Conservation (phyloP, 345 rosid genomes). For the Euphorbia lathyris region DNA sequence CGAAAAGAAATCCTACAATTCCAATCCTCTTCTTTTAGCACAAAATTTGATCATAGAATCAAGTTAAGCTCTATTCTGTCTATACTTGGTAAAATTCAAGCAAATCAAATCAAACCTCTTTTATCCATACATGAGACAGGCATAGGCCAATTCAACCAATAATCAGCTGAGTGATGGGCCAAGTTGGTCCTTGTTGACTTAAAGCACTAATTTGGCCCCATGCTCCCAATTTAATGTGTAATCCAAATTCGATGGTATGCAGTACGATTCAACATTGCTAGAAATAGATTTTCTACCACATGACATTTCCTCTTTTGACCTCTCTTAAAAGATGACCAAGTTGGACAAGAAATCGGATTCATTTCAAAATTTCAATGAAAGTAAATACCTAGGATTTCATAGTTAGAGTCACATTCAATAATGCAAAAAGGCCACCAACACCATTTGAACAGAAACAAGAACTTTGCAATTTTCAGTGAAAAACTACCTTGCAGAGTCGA, state of each 20-base stretch:
- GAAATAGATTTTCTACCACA: not conserved
- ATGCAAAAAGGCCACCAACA: constrained; percentile 6
- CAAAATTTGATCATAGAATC: not conserved
- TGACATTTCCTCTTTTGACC: not conserved
- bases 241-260: no score
- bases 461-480: not conserved
- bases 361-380: not conserved
- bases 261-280: not conserved
- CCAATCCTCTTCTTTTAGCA: constrained; percentile 3
- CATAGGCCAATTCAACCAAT: not conserved
- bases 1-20: constrained; percentile 71
- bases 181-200: not conserved
- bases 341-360: not conserved
- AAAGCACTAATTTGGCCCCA: not conserved
- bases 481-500: constrained; percentile 65
- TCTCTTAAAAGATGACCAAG: not conserved
- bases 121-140: not conserved
- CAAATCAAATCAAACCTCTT: not conserved
- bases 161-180: not conserved
- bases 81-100: no score
- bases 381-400: not conserved
- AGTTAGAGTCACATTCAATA: not conserved
- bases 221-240: no score
- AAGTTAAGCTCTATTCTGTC: not conserved
- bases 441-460: not conserved